Evolutionary conservation across 345 rosid species (phyloP).

Genomic region (Citrus inodora): DNA sequence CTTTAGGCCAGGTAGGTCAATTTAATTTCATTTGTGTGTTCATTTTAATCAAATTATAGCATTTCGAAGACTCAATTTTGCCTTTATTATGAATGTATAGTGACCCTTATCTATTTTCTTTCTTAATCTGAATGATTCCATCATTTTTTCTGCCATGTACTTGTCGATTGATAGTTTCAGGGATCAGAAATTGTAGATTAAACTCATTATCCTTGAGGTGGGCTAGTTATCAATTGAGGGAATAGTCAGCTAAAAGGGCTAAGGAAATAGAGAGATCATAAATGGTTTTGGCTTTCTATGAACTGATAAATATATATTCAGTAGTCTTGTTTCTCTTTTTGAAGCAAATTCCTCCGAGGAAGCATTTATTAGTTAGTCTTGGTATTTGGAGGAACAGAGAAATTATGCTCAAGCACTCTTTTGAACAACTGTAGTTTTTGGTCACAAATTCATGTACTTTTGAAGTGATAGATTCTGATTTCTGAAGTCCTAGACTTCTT

Average conservation of each 20-base stretch:
- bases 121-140: background rate
- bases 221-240: background rate
- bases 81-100: background rate
- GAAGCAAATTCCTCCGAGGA: background rate
- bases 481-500: background rate
- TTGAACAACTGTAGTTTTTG: background rate
- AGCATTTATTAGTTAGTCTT: background rate
- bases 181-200: background rate
- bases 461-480: background rate
- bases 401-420: background rate
- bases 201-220: background rate
- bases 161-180: background rate
- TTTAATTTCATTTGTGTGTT: background rate
- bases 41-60: background rate
- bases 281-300: background rate
- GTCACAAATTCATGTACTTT: background rate
- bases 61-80: background rate
- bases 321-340: background rate
- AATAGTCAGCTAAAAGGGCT: background rate
- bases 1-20: conserved; percentile 71
- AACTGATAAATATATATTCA: background rate
- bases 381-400: background rate
- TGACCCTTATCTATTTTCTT: background rate
- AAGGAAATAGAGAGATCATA: background rate
- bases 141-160: background rate